phyloP scores from a whole-genome alignment of 1,284 basidiomycete genomes.

The Calocybe gambosa region DNA sequence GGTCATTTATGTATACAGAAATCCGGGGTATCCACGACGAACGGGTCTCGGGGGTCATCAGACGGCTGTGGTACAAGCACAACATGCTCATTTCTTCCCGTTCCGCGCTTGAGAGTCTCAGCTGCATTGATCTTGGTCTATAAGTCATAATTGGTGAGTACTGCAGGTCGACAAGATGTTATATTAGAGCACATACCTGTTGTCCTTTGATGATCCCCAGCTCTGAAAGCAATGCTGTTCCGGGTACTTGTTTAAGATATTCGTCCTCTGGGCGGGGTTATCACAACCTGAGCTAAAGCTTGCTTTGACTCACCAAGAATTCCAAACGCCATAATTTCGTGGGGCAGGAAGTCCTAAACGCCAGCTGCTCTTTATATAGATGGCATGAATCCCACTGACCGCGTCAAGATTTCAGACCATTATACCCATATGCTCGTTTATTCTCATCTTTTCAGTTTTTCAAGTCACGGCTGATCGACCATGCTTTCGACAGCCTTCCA shows the following conservation, averaged over 20 bases:
- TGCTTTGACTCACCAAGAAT: slow-evolving; percentile 1
- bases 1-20: neutral
- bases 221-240: slow-evolving; percentile 37
- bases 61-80: slow-evolving; percentile 41
- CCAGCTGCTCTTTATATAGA: neutral
- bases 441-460: neutral
- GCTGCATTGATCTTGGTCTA: slow-evolving; percentile 28
- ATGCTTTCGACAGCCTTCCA: neutral
- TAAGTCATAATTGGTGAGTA: neutral
- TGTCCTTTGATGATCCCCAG: slow-evolving; percentile 32
- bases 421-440: slow-evolving; percentile 2
- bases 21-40: slow-evolving; percentile 10
- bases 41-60: slow-evolving; percentile 39
- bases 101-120: slow-evolving; percentile 30
- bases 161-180: neutral
- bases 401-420: neutral
- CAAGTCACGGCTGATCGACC: neutral
- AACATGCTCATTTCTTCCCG: slow-evolving; percentile 33
- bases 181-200: slow-evolving; percentile 17
- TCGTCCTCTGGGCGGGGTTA: slow-evolving; percentile 27
- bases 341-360: neutral
- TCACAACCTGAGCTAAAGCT: neutral
- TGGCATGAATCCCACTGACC: neutral
- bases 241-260: slow-evolving; percentile 31
- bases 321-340: neutral